Base-by-base conservation (phyloP, 2,329 filamentous ascomycete genomes). In the Erysiphe neolycopersici region DNA sequence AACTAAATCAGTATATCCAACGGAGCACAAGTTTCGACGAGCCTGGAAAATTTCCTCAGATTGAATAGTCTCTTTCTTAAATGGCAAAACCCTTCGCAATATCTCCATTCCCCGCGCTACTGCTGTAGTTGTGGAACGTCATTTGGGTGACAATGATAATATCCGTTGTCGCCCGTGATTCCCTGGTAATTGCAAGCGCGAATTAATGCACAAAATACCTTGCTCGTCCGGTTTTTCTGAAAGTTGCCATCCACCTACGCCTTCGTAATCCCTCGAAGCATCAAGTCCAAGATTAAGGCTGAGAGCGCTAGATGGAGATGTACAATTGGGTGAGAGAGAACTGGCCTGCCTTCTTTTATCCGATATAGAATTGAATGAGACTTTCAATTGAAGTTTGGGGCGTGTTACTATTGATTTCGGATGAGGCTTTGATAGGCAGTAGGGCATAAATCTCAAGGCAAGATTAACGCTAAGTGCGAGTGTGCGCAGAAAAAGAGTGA, bases 391-490 rank as follows among this genome's bases (percentile, higher is more conserved):
- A 33, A 43, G 37, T 38, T 44, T 26, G 16, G 32, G 16, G 41
- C 43, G 32, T 32, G 35, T 37, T 11, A 16, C 37, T 26, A 30
- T n/a, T 30, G 38, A 22, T 38, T 26, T 18, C 33, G 44, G 18
- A 43, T 38, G 41, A 11, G 18, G 35, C 6, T 38, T 30, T 14
- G 53, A 44, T n/a, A 41, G 56, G 47, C 69, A 68, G 43, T 68
- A 67, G 5, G 68, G 66, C 1, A 77, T 53, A 3, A 76, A 61
- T 8, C 69, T 69, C 17, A 71, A 56, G 38, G 63, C 67, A 43
- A 79, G 62, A 52, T 79, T 73, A 47, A 76, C 58, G 53, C 78
- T 79, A 45, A 78, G 67, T 43, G 76, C 54, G 39, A 68, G 60
- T 19, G 75, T 66, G 19, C 74, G 67, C 48, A 76, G 59, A 52